A percentile compares a stretch with the other conserved stretches of the same genome.
phyloP scores from a whole-genome alignment of 2,329 filamentous ascomycete genomes.

The Fusarium nisikadoi region DNA sequence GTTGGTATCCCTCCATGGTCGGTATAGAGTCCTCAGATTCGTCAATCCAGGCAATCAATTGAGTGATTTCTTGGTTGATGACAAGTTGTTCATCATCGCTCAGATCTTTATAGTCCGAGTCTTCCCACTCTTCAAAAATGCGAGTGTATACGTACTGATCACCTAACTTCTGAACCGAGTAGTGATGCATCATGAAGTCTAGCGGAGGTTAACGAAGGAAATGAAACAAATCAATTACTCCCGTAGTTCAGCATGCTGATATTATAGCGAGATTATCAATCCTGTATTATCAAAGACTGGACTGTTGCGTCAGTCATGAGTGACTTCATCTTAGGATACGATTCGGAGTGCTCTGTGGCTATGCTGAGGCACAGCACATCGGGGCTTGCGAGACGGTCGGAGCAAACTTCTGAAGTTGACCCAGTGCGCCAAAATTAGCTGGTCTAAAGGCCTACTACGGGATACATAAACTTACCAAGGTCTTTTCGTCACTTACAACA shows the following conservation, averaged over 20 bases:
- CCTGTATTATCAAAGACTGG: background rate
- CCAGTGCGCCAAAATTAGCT: accelerated
- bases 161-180: too few species aligned
- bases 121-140: too few species aligned
- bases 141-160: too few species aligned
- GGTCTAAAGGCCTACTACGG: accelerated
- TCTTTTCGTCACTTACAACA: background rate
- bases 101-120: too few species aligned
- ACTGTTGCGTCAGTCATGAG: background rate
- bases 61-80: background rate
- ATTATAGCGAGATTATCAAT: background rate
- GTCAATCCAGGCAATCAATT: background rate
- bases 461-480: background rate
- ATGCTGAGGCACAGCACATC: background rate
- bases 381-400: background rate
- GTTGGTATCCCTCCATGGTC: too few species aligned
- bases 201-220: too few species aligned
- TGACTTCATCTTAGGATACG: background rate
- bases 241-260: background rate
- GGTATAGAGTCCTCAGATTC: background rate
- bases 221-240: accelerated
- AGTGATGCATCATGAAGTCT: too few species aligned
- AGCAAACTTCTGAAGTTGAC: too few species aligned
- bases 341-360: background rate
- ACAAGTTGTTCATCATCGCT: too few species aligned